Percentiles rank a stretch among this genome's conserved stretches.
These are phyloP conservation scores for Sinapis alba DNA, from an alignment of 441 rosid species.

Conservation along the genomic window DNA sequence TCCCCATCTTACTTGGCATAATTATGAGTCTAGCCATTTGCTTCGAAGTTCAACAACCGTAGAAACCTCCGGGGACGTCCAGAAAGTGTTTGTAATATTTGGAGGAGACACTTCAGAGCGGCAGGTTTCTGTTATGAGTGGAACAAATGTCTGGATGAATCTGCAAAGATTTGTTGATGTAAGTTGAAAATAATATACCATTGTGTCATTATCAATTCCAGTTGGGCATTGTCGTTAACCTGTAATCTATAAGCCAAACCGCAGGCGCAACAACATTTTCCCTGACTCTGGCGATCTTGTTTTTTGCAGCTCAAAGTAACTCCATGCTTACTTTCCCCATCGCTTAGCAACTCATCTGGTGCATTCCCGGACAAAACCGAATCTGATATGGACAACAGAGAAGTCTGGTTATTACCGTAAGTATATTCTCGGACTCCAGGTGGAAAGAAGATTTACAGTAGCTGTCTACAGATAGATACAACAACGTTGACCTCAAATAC, in stretches of 20 bases:
- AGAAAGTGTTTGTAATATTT: conserved; percentile 78
- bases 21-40: conserved; percentile 46
- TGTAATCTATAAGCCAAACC: conserved; percentile 8
- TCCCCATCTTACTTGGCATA: conserved; percentile 61
- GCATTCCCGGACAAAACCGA: conserved; percentile 35
- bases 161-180: conserved; percentile 82
- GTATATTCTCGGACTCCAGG: conserved; percentile 40
- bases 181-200: conserved; percentile 43
- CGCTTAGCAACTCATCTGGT: conserved; percentile 44
- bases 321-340: conserved; percentile 82
- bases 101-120: conserved; percentile 98
- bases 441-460: conserved; percentile 15
- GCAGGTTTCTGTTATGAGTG: conserved; percentile 97
- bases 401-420: conserved; percentile 86
- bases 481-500: conserved; percentile 13
- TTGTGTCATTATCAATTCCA: background rate
- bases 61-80: conserved; percentile 40
- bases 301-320: conserved; percentile 80
- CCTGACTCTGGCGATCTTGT: conserved; percentile 37
- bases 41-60: conserved; percentile 40
- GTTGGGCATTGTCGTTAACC: background rate
- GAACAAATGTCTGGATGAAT: conserved; percentile 96
- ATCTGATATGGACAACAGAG: conserved; percentile 54
- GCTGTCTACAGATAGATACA: background rate
- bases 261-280: conserved; percentile 14